Evolutionary conservation across 352 stramenopile genomes (phyloP), one percentile per base, ranked within the genome.

Genomic region (Thalassiosira hispida): DNA sequence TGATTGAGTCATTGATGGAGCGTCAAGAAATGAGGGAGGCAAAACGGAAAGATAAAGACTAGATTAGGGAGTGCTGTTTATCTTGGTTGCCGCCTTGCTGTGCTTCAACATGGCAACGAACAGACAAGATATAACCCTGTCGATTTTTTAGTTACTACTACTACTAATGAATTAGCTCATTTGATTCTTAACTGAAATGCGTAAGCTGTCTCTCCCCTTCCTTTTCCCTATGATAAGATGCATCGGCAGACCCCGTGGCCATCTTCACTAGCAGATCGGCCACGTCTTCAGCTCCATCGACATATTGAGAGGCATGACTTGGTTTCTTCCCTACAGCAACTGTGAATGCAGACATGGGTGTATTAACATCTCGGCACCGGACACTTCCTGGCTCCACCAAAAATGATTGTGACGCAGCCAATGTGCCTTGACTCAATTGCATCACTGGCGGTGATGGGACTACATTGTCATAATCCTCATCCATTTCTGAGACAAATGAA

Each of bases 321-420:
- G 70, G 65, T 55, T 92, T 93, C 49, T 90, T 93, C 33, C 88
- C 88, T 6, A 93, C 88, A 22, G 80, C 75, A n/a, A 88, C 83
- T n/a, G 81, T 88, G 53, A 85, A 93, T 38, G 65, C 72, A 71
- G 83, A 83, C 35, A 73, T 70, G 35, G 62, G 38, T 35, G 40
- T 38, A 55, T 76, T 55, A 23, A 46, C 14, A 68, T 70, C 68
- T 47, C 65, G 66, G 44, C 66, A 78, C 42, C 59, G 46, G 11
- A 77, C 49, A 20, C 18, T 38, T 61, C 57, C 57, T 29, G 49
- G n/a, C 49, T 82, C 74, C 1, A 27, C 8, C 18, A 82, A 42
- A 16, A 82, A 68, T 33, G 66, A 51, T n/a, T 57, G 27, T 40
- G 47, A 66, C 51, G 51, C 22, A 49, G 53, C 11, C 16, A 74